Conservation (phyloP, 2,329 filamentous ascomycete genomes). For the Pseudogymnoascus sp. region DNA sequence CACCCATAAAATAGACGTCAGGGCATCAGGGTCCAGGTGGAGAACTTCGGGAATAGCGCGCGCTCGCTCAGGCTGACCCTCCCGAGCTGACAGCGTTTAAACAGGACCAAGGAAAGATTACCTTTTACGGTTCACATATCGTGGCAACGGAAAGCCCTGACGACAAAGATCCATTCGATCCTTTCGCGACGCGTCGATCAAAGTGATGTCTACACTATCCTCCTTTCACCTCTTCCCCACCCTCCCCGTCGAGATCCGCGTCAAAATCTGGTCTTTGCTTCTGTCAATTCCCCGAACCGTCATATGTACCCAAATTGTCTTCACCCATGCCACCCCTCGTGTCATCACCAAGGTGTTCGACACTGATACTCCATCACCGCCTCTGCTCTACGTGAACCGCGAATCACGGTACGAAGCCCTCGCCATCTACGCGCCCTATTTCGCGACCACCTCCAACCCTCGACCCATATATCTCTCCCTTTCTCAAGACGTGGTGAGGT, state of each 20-base stretch:
- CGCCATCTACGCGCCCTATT: conserved; percentile 17
- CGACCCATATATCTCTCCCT: conserved; percentile 20
- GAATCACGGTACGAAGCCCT: conserved; percentile 16
- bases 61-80: neutral
- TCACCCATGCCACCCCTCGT: conserved; percentile 9
- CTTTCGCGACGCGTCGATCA: neutral
- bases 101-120: neutral
- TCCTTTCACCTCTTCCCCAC: conserved; percentile 23
- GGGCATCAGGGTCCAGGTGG: neutral
- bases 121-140: neutral
- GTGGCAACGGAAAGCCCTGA: neutral
- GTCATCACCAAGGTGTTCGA: neutral
- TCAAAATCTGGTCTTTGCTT: conserved; percentile 23
- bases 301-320: conserved; percentile 16
- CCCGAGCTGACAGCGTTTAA: neutral
- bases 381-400: conserved; percentile 13
- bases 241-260: conserved; percentile 24
- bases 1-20: neutral
- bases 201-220: conserved; percentile 10
- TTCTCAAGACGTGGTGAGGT: conserved; percentile 18
- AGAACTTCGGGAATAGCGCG: neutral
- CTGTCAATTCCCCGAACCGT: conserved; percentile 19
- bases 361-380: neutral
- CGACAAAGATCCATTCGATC: neutral
- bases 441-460: conserved; percentile 15